Base-by-base conservation (phyloP, 192 early-diverging fungal genomes). In the Allomyces macrogynus region DNA sequence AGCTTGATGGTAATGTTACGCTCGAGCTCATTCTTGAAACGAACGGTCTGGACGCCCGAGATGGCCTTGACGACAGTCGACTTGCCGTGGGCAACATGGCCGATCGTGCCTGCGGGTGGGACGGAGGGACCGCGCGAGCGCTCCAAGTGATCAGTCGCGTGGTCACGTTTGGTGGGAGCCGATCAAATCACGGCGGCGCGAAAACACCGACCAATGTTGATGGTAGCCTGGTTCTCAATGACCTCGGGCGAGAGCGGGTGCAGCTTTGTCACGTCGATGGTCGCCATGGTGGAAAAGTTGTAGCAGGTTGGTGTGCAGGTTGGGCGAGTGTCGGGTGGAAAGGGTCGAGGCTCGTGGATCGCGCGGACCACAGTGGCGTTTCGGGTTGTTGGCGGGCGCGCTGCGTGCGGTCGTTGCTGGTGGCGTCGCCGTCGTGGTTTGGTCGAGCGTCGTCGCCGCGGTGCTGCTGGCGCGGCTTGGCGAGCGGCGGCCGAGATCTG, bases 1-100 rank as follows among this genome's bases (percentile, higher is more conserved):
- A 99, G 82, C 77, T 95, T 99, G 77, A 99, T 99, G 61, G 95
- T 99, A 83, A 97, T 99, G 78, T 99, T 99, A 71, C 92, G 85
- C 79, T 95, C 92, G 64, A 94, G 79, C 75, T 99, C 95, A 73
- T 90, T 96, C 78, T 93, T 92, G 77, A 97, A 99, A 61, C 95
- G 86, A 62, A 97, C 89, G 42, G 95, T 99, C 80, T 91, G 89
- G 23, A 97, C 94, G 65, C 93, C 93, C 42, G 94, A 97, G 69
- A 97, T 95, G 49, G 95, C 93, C 74, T 92, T 99, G 65, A 99
- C 95, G 23, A 99, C 90, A 23, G 94, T 97, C 23, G 93, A 96
- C 81, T 99, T 99, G 76, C 95, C 95, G 83, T 99, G 95, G 32
- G 95, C 94, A 68, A 99, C 95, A 77, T 99, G 95, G 60, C 95